Conservation (phyloP, 306 rosid species). For the Hylodesmum podocarpum region DNA sequence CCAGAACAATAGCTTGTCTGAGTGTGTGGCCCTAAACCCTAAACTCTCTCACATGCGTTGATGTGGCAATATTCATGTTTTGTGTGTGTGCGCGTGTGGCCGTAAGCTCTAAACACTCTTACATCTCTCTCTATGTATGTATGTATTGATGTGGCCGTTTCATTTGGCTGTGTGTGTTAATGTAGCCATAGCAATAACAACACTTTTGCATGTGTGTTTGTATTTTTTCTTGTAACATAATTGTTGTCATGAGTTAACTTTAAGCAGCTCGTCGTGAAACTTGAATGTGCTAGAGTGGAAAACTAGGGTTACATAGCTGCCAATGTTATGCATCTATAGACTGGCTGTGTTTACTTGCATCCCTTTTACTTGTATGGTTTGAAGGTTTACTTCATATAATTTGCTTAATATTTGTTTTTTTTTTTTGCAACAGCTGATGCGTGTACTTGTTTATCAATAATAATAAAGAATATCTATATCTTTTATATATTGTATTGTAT, state of each 20-base stretch:
- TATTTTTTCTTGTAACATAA: not conserved
- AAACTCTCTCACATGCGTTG: not conserved
- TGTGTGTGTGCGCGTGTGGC: no score
- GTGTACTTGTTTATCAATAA: conserved; percentile 8
- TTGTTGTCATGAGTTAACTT: not conserved
- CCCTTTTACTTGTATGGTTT: not conserved
- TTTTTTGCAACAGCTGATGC: not conserved
- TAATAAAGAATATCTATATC: conserved; percentile 9
- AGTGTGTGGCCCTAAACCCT: not conserved
- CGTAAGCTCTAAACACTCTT: not conserved
- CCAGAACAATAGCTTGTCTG: not conserved
- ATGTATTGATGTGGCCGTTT: not conserved
- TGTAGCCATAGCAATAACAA: not conserved
- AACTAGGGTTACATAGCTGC: conserved; percentile 5
- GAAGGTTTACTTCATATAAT: not conserved
- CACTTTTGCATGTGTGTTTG: not conserved
- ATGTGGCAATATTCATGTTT: not conserved
- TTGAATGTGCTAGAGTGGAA: conserved; percentile 6
- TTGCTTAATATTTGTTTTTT: not conserved
- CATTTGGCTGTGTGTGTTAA: not conserved
- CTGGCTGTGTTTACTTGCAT: conserved; percentile 1
- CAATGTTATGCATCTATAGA: not conserved
- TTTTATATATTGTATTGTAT: not conserved
- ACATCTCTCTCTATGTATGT: not conserved
- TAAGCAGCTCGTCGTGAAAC: not conserved